These are phyloP conservation scores for Acmispon strigosus DNA, from an alignment of 306 rosid species.

Conservation along the genomic window DNA sequence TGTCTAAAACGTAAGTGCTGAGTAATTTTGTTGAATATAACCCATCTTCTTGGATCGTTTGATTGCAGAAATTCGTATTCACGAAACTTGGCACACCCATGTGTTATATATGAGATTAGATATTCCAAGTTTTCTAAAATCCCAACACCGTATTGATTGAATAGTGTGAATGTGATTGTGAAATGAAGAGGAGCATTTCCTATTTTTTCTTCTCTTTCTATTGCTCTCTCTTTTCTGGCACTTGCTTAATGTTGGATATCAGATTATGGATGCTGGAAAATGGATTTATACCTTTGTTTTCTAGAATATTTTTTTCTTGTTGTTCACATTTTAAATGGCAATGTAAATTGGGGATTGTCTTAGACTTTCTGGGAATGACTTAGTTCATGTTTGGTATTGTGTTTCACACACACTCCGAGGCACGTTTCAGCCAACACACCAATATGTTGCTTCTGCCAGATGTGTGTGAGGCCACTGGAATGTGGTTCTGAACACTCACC, in stretches of 20 bases:
- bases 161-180: not conserved
- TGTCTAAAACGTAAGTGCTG: conserved; percentile 83
- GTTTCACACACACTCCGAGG: no score
- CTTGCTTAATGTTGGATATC: no score
- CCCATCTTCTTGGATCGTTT: not conserved
- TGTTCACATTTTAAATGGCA: not conserved
- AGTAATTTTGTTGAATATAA: not conserved
- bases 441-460: no score
- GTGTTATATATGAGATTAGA: not conserved
- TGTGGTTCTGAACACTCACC: no score
- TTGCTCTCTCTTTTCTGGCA: no score
- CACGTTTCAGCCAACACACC: no score
- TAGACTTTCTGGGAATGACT: no score
- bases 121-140: not conserved
- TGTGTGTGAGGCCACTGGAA: no score
- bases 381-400: no score
- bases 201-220: not conserved
- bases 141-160: not conserved
- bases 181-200: not conserved
- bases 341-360: no score
- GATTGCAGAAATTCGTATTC: not conserved
- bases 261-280: no score
- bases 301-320: not conserved
- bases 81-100: not conserved
- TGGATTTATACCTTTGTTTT: not conserved